Evolutionary conservation across 1,139 yeast genomes (phyloP).

Genomic region (Suhomyces bribrorum): DNA sequence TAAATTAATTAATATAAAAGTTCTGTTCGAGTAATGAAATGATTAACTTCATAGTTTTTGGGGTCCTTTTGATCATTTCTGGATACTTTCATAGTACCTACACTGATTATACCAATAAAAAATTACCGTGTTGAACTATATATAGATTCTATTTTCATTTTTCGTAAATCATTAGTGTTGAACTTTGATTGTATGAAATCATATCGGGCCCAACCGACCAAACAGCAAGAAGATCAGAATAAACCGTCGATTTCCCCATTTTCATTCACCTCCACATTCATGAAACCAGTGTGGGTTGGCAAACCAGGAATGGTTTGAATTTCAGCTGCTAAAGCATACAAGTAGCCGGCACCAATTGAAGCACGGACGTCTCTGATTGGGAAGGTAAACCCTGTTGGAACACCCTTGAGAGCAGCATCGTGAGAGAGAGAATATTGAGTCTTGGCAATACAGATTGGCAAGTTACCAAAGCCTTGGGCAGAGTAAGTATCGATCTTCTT

Average conservation of each 20-base stretch:
- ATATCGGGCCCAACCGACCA: too few species aligned
- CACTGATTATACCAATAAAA: neutral
- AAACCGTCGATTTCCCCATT: slow-evolving; percentile 87
- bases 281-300: slow-evolving; percentile 80
- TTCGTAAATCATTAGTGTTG: slow-evolving; percentile 17
- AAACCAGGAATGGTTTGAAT: slow-evolving; percentile 84
- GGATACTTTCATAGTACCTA: neutral
- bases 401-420: slow-evolving; percentile 80
- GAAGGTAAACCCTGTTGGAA: slow-evolving; percentile 74
- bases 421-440: slow-evolving; percentile 83
- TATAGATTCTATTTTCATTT: neutral
- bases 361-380: slow-evolving; percentile 81
- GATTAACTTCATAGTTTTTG: too few species aligned
- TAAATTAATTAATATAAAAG: too few species aligned
- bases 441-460: slow-evolving; percentile 82
- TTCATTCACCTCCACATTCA: slow-evolving; percentile 80
- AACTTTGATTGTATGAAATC: slow-evolving; percentile 12
- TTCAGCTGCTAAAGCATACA: slow-evolving; percentile 81
- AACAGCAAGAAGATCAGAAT: slow-evolving; percentile 55
- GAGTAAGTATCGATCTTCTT: slow-evolving; percentile 66
- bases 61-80: too few species aligned
- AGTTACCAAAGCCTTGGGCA: slow-evolving; percentile 68
- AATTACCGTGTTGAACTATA: slow-evolving; percentile 10
- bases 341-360: slow-evolving; percentile 81
- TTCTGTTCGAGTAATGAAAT: too few species aligned